These are phyloP conservation scores for Nissolia schottii DNA, from an alignment of 306 rosid species.

Conservation along the genomic window DNA sequence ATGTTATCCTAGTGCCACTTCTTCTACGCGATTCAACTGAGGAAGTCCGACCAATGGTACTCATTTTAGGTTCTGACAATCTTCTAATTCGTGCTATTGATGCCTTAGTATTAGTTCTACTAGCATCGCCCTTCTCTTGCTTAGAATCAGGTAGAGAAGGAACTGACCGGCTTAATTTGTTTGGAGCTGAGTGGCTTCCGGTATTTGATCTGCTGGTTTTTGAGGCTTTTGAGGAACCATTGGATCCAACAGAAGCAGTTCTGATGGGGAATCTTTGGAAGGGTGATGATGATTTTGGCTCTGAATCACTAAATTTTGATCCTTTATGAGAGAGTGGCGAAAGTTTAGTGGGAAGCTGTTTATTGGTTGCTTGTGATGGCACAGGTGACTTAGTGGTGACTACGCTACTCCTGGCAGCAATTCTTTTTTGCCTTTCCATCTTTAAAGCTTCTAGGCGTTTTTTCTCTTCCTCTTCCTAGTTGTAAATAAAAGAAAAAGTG, in stretches of 20 bases:
- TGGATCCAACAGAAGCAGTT: constrained; percentile 45
- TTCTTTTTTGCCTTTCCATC: constrained; percentile 87
- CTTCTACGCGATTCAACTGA: constrained; percentile 31
- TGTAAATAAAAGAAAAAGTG: constrained; percentile 3
- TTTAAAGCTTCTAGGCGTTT: constrained; percentile 76
- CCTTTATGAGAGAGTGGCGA: constrained; percentile 57
- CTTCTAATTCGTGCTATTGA: constrained; percentile 69
- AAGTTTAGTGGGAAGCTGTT: constrained; percentile 46
- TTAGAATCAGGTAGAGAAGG: constrained; percentile 56
- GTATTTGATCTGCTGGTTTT: constrained; percentile 49
- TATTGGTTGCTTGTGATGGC: constrained; percentile 54
- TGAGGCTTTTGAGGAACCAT: constrained; percentile 48
- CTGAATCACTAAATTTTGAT: constrained; percentile 85
- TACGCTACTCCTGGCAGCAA: constrained; percentile 67
- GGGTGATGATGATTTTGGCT: constrained; percentile 75
- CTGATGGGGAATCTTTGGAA: constrained; percentile 53
- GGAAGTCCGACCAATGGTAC: constrained; percentile 40
- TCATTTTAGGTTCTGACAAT: constrained; percentile 86
- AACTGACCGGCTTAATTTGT: constrained; percentile 61
- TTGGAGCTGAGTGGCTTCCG: constrained; percentile 44
- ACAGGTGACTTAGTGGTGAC: constrained; percentile 36
- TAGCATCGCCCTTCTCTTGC: constrained; percentile 47
- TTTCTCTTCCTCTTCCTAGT: constrained; percentile 72
- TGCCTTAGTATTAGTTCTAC: constrained; percentile 49
- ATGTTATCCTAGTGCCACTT: constrained; percentile 22